These are phyloP conservation scores for Actinidia arguta DNA, from an alignment of 179 eudicot genomes.

Conservation along the genomic window DNA sequence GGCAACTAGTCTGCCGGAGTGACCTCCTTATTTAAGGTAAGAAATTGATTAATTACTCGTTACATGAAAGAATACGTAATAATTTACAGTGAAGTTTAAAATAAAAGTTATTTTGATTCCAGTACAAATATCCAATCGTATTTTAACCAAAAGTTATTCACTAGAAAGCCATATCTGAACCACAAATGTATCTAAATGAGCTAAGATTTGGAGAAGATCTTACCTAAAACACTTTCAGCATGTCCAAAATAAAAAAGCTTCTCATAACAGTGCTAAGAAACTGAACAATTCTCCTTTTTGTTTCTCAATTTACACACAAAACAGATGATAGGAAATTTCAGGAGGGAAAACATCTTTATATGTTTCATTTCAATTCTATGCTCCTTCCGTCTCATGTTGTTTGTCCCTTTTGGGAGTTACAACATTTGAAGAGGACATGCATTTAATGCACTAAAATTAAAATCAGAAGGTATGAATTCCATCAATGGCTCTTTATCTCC, in stretches of 20 bases:
- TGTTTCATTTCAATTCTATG: background rate
- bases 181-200: background rate
- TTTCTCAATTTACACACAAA: background rate
- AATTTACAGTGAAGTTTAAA: background rate
- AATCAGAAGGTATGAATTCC: too few relatives aligned
- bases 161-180: background rate
- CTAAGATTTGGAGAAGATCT: background rate
- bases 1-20: too few relatives aligned
- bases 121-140: background rate
- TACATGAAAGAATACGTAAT: background rate
- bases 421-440: too few relatives aligned
- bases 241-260: background rate
- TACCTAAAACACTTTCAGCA: background rate
- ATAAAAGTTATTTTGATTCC: background rate
- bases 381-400: too few relatives aligned
- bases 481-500: too few relatives aligned
- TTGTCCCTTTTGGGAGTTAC: too few relatives aligned
- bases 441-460: too few relatives aligned
- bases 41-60: background rate
- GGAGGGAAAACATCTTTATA: background rate
- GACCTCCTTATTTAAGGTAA: background rate
- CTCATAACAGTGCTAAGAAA: background rate
- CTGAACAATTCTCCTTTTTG: background rate
- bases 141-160: background rate
- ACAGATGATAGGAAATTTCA: background rate